These are phyloP conservation scores for Yamadazyma insecticola DNA, from an alignment of 805 yeast species.

Conservation along the genomic window DNA sequence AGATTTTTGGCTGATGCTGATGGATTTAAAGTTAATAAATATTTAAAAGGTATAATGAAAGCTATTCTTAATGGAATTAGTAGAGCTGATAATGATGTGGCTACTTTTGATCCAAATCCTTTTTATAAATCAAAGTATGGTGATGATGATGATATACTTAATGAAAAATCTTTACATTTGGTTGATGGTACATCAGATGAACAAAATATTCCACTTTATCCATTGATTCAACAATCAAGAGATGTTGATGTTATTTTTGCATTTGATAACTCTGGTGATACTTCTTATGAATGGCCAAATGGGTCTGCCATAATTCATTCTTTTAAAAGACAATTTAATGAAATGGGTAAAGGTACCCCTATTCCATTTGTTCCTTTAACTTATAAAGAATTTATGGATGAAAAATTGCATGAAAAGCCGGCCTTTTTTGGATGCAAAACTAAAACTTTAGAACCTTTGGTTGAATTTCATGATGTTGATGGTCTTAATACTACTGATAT, in stretches of 20 bases:
- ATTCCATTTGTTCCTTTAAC: conserved; percentile 79
- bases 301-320: conserved; percentile 36
- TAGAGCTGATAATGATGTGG: conserved; percentile 28
- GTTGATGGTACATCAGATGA: conserved; percentile 43
- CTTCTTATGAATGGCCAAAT: conserved; percentile 37
- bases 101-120: conserved; percentile 38
- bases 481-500: conserved; percentile 22
- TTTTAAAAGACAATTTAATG: conserved; percentile 28
- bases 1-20: conserved; percentile 17
- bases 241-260: conserved; percentile 39
- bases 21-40: conserved; percentile 16
- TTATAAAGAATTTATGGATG: conserved; percentile 49
- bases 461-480: conserved; percentile 16
- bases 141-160: conserved; percentile 13
- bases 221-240: conserved; percentile 33
- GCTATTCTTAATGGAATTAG: conserved; percentile 21
- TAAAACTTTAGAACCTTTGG: conserved; percentile 51
- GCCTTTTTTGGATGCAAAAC: conserved; percentile 82
- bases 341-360: conserved; percentile 53
- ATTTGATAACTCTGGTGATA: conserved; percentile 39
- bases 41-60: conserved; percentile 19
- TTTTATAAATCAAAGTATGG: conserved; percentile 21
- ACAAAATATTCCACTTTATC: conserved; percentile 39
- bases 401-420: conserved; percentile 62
- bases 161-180: conserved; percentile 27